Base-by-base conservation (phyloP, 768 basidiomycete genomes). In the Pleurotus ostreatus region DNA sequence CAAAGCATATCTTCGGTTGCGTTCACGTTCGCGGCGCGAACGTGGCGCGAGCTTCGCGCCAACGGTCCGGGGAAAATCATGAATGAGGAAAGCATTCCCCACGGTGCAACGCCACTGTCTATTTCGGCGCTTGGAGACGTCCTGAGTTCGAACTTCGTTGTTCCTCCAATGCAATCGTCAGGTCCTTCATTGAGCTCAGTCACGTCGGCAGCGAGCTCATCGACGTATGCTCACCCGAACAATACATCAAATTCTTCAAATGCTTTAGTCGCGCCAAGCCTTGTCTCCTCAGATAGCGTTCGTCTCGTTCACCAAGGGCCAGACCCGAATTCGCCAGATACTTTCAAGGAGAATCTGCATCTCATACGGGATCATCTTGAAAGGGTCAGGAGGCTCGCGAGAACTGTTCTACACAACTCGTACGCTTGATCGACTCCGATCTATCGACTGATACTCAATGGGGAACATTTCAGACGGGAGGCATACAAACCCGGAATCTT, bases 311-410 rank as follows among this genome's bases (percentile, higher is more conserved):
- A 70, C 45, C 70, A 72, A 64, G 69, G 70, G 25, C 56, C 67
- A 7, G 85, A 87, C 57, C 79, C 77, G 13, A 86, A 81, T 57
- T 82, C 85, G 20, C 80, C 82, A 13, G 82, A 80, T 23, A 56
- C 75, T n/a, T 85, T 89, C 73, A 83, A 81, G 59, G 79, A 81
- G 49, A 84, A 83, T 63, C 58, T 85, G 1, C 75, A 74, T 40
- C 52, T 77, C 13, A 71, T 77, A 0, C 74, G 78, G 54, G 75
- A 79, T 39, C 78, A 82, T 16, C 74, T 85, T 25, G 59, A 74
- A 2, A 68, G 78, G 11, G 67, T 86, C 1, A 79, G 82, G 58
- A 65, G 66, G 2, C 68, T 81, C 2, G 80, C 84, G 0, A 72
- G 78, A 48, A 75, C 67, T 40, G 76, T 80, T 7, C 62, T 84